A percentile compares a stretch with the other conserved stretches of the same genome.
Evolutionary conservation across 331 rosid genomes (phyloP).

Genomic region (Pyrus hybrid): DNA sequence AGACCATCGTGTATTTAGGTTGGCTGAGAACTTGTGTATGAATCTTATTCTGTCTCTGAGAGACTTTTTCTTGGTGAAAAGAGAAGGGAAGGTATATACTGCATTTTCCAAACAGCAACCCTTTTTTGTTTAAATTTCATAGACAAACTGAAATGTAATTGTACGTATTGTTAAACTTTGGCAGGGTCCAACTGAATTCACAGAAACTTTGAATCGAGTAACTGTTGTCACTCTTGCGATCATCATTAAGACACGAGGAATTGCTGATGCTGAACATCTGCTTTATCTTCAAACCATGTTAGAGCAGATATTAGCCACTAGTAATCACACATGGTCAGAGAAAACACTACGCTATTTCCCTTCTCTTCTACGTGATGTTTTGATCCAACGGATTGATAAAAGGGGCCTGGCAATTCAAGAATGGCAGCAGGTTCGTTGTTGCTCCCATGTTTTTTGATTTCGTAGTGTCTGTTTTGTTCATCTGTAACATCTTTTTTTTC

Average conservation of each 20-base stretch:
- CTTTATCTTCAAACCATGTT: slow-evolving; percentile 80
- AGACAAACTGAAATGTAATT: neutral
- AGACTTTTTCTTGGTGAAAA: slow-evolving; percentile 89
- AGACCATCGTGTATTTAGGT: slow-evolving; percentile 91
- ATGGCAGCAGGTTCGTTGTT: slow-evolving; percentile 84
- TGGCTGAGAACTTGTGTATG: slow-evolving; percentile 96
- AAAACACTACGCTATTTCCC: slow-evolving; percentile 84
- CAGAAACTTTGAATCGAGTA: slow-evolving; percentile 84
- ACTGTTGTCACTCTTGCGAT: slow-evolving; percentile 86
- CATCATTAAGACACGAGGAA: slow-evolving; percentile 91
- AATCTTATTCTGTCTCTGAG: slow-evolving; percentile 85
- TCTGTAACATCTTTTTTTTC: neutral
- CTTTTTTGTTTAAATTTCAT: neutral
- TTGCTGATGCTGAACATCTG: slow-evolving; percentile 90
- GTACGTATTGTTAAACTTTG: slow-evolving; percentile 16
- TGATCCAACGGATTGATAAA: slow-evolving; percentile 66
- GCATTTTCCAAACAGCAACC: slow-evolving; percentile 20
- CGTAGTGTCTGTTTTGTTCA: neutral
- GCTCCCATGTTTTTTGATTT: slow-evolving; percentile 3
- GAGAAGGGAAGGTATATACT: slow-evolving; percentile 85
- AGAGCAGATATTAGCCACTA: slow-evolving; percentile 80
- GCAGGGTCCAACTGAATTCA: slow-evolving; percentile 96
- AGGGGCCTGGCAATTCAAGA: slow-evolving; percentile 71
- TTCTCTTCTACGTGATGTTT: slow-evolving; percentile 67
- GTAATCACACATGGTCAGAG: slow-evolving; percentile 94